phyloP scores from a whole-genome alignment of 495 filamentous ascomycete species.

The Cudoniella acicularis region DNA sequence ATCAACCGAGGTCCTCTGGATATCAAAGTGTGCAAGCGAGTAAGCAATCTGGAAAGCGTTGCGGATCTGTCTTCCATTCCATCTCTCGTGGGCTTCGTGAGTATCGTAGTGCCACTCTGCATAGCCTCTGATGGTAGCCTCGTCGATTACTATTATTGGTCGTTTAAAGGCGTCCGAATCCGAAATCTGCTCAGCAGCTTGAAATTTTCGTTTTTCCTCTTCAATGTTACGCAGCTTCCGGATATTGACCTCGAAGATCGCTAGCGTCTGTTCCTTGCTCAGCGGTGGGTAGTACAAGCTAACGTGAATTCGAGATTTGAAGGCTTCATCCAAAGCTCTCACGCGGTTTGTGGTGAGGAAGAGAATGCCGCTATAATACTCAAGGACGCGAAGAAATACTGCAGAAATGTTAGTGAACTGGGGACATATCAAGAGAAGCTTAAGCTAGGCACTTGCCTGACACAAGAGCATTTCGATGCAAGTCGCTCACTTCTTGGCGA shows the following conservation, averaged over 20 bases:
- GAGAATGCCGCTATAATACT: conserved; percentile 35
- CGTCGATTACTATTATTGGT: too few relatives aligned
- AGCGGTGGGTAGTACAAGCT: conserved; percentile 39
- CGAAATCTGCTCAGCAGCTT: too few relatives aligned
- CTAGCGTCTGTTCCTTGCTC: conserved; percentile 20
- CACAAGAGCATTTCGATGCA: conserved; percentile 65
- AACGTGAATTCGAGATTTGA: conserved; percentile 43
- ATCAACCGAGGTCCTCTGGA: too few relatives aligned
- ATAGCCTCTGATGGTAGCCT: not conserved
- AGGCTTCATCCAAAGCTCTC: conserved; percentile 38
- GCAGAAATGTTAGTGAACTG: not conserved
- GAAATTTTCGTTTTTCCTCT: too few relatives aligned
- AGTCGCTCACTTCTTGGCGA: conserved; percentile 38
- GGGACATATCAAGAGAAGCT: not conserved
- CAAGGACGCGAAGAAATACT: conserved; percentile 31
- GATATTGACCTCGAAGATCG: conserved; percentile 25
- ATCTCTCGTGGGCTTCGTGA: too few relatives aligned
- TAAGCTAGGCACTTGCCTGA: conserved; percentile 64
- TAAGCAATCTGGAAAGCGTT: conserved; percentile 43
- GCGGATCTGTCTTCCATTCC: conserved; percentile 46
- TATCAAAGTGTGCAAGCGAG: too few relatives aligned
- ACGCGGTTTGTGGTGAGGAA: conserved; percentile 53
- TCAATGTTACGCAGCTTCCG: conserved; percentile 1
- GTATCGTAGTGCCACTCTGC: too few relatives aligned
- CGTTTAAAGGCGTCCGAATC: too few relatives aligned